Conservation (phyloP, 2,329 filamentous ascomycete species). For the Colletotrichum agaves region DNA sequence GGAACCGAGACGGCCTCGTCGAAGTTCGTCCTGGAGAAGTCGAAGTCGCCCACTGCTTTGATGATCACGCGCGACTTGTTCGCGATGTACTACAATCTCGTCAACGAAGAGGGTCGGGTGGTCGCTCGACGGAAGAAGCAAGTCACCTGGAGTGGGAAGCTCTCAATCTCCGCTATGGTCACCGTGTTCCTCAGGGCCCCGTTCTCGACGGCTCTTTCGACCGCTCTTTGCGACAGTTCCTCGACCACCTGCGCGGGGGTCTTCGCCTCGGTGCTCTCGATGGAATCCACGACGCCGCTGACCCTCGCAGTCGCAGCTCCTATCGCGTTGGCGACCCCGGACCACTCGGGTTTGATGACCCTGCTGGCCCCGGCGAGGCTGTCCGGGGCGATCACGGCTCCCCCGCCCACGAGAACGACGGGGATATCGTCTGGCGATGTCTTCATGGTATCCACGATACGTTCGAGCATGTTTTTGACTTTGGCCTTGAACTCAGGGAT, state of each 20-base stretch:
- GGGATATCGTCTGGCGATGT: slow-evolving; percentile 67
- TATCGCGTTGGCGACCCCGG: slow-evolving; percentile 72
- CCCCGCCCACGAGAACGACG: slow-evolving; percentile 72
- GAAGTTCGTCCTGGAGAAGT: not conserved
- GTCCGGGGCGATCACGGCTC: slow-evolving; percentile 45
- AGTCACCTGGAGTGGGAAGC: not conserved
- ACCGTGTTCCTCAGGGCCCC: not conserved
- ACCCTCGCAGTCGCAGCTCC: slow-evolving; percentile 71
- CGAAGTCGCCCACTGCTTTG: not conserved
- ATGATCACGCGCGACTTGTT: not conserved
- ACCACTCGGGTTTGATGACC: slow-evolving; percentile 66
- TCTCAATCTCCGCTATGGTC: not conserved
- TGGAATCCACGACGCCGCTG: slow-evolving; percentile 62
- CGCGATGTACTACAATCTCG: not conserved
- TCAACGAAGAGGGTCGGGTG: rapidly evolving
- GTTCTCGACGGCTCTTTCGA: not conserved
- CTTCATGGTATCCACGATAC: slow-evolving; percentile 61
- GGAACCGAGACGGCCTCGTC: not conserved
- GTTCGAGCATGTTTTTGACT: not conserved
- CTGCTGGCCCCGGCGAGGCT: slow-evolving; percentile 64
- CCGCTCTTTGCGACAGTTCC: not conserved
- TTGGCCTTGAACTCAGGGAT: slow-evolving; percentile 3
- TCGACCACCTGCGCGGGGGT: not conserved
- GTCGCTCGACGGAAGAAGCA: rapidly evolving
- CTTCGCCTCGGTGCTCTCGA: slow-evolving; percentile 49